Percentiles rank a stretch among this genome's conserved stretches.
Evolutionary conservation across 768 basidiomycete genomes (phyloP).

Genomic region (Boletus vinaceobasis): DNA sequence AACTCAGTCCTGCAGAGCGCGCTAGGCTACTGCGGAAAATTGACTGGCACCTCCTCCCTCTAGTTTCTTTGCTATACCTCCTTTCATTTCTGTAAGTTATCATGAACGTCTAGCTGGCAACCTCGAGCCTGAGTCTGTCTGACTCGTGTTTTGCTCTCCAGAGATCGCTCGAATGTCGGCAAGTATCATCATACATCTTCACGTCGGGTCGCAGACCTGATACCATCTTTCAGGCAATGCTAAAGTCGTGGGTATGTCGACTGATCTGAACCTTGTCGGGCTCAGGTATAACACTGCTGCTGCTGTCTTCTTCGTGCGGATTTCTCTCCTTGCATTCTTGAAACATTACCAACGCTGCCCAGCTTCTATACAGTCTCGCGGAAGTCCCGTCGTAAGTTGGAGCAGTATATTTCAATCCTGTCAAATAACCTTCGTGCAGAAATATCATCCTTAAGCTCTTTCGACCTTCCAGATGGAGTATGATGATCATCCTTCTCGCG

Average conservation of each 20-base stretch:
- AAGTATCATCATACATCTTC: not conserved
- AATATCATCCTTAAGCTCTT: slow-evolving; percentile 38
- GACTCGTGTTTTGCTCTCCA: not conserved
- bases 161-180: not conserved
- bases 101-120: not conserved
- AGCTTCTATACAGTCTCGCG: not conserved
- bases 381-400: not conserved
- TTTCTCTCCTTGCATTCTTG: not conserved
- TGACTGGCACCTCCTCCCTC: not conserved
- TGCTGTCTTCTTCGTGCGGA: not conserved
- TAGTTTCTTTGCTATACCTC: not conserved
- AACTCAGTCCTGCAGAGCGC: not conserved
- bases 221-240: not conserved
- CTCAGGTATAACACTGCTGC: not conserved
- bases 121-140: not conserved
- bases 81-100: not conserved
- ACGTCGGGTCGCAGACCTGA: not conserved
- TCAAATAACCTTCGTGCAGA: slow-evolving; percentile 19
- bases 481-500: not conserved
- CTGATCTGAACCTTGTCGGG: not conserved
- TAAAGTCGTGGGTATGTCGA: not conserved
- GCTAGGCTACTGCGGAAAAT: not conserved
- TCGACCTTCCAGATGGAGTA: slow-evolving; percentile 37
- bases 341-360: not conserved
- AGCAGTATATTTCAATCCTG: not conserved